Conservation (phyloP, 1,139 yeast species). For the Yamadazyma blattariae region DNA sequence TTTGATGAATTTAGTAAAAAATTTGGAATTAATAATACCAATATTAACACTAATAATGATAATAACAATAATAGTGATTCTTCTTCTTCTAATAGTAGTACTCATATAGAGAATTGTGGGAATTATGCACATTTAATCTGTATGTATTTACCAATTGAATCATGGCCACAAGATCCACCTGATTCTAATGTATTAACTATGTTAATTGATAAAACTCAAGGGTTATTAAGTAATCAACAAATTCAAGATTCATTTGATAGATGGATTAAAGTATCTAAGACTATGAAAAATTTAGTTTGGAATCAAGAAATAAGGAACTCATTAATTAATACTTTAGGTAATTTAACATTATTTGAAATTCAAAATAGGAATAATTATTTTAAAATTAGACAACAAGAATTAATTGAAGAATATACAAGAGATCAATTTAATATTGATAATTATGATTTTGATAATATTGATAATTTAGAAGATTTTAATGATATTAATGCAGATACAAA, state of each 20-base stretch:
- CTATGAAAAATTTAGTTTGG: conserved; percentile 6
- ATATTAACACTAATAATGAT: no score
- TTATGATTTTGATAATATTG: conserved; percentile 3
- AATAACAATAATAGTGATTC: no score
- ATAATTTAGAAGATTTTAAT: no score
- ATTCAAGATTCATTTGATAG: conserved; percentile 2
- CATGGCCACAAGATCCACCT: conserved; percentile 16
- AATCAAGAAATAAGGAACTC: conserved; percentile 2
- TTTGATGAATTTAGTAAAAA: conserved; percentile 15
- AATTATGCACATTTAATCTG: conserved; percentile 12
- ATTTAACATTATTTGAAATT: conserved; percentile 4
- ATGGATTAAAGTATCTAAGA: conserved; percentile 5
- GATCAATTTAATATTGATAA: not conserved
- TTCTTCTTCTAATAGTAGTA: no score
- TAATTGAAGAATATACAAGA: conserved; percentile 2
- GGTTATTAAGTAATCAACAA: not conserved
- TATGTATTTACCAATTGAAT: conserved; percentile 16
- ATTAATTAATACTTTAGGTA: conserved; percentile 4
- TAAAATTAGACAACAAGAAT: not conserved
- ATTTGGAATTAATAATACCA: no score
- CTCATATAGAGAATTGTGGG: not conserved
- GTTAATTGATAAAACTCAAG: not conserved
- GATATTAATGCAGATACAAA: conserved; percentile 3
- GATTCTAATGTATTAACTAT: not conserved
- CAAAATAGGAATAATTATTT: conserved; percentile 2